A percentile compares a stretch with the other conserved stretches of the same genome.
Evolutionary conservation across 208 protist genomes (phyloP).

Genomic region (Naegleria fowleri): DNA sequence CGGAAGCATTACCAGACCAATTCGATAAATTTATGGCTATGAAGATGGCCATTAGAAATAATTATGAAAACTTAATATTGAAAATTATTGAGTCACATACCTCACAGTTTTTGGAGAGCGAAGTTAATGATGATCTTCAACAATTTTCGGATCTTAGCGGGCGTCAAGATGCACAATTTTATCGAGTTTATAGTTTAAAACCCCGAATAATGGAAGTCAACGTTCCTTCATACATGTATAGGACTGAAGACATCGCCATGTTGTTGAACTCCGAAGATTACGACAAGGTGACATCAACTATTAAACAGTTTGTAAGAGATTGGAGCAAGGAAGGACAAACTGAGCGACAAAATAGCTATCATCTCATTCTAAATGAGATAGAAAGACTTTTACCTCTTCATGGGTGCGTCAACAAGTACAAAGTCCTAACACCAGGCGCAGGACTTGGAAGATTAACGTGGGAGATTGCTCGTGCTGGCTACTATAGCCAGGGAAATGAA

Average conservation of each 20-base stretch:
- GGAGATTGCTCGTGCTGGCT: slow-evolving; percentile 82
- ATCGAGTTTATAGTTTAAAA: neutral
- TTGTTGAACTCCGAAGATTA: slow-evolving; percentile 50
- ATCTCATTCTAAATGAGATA: slow-evolving; percentile 70
- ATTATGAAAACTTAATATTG: neutral
- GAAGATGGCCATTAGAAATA: neutral
- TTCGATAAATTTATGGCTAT: neutral
- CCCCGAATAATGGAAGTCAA: neutral
- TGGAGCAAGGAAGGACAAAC: slow-evolving; percentile 78
- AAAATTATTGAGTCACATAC: neutral
- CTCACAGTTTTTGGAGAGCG: neutral
- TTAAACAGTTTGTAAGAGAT: slow-evolving; percentile 89
- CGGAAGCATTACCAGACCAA: neutral
- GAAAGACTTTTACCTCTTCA: slow-evolving; percentile 35
- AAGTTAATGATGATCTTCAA: neutral
- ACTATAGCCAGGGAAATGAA: slow-evolving; percentile 87
- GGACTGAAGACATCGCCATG: neutral
- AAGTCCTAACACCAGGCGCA: slow-evolving; percentile 47
- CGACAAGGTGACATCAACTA: slow-evolving; percentile 87
- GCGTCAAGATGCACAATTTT: neutral
- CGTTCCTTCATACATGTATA: neutral
- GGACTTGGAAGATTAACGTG: slow-evolving; percentile 84
- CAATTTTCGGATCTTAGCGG: neutral
- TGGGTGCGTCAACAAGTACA: neutral
- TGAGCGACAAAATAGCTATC: slow-evolving; percentile 80